Evolutionary conservation across 1,139 yeast genomes (phyloP), one percentile per base, ranked within the genome.

Genomic region (Blastobotrys aristatus): DNA sequence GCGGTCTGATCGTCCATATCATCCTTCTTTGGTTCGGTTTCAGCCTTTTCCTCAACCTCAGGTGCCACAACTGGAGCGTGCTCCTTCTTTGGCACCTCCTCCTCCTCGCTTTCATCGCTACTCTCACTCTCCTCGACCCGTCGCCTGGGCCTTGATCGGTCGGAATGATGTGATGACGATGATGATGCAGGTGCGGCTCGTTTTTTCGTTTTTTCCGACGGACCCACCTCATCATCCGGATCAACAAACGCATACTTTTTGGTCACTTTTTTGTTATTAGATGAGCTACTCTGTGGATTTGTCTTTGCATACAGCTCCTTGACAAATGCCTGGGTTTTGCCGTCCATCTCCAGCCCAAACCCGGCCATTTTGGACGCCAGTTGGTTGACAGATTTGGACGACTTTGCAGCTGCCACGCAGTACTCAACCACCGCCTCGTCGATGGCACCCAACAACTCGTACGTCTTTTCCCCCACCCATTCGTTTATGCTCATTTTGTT

Each of bases 341-440:
- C 36, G 4, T 52, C 51, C 11, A 55, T 50, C n/a, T 61, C 63
- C 13, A 66, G 44, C 3, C 70, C 69, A 39, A 61, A 60, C 22
- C 53, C 55, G 7, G 46, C 55, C 43, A 66, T 49, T n/a, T 58
- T 57, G 14, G 33, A 24, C 13, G 48, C 52, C 43, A 66, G 51
- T 26, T 58, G 52, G 2, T 37, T 40, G 2, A 52, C 48, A 2
- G 58, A 52, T 29, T 56, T 57, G 18, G 66, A 57, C 4, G 64
- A 45, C 42, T 53, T 51, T 18, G 66, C 67, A n/a, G 64, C 50
- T 4, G 63, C 63, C 22, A 60, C 47, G 44, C 66, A 62, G 40
- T 54, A 61, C 27, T 60, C 65, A 24, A 61, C 62, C 4, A 62
- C 52, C 11, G 57, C 52, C 39, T 62, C 67, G 50, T 63, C 66